phyloP scores from a whole-genome alignment of 2,329 filamentous ascomycete genomes.

The Fusarium fracticaudum region DNA sequence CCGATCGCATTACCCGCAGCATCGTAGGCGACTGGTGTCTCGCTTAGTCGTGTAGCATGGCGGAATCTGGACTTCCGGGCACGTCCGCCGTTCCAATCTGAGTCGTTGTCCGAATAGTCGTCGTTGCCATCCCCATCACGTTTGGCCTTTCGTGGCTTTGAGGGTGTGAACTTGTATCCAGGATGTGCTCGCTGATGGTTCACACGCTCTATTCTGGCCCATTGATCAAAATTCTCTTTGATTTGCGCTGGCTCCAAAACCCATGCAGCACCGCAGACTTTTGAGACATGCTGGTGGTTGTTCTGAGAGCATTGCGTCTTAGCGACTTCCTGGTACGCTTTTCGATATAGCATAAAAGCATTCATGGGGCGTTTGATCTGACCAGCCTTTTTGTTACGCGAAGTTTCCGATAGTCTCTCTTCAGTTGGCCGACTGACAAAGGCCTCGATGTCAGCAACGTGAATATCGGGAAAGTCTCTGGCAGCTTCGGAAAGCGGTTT shows the following conservation, averaged over 20 bases:
- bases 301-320: slow-evolving; percentile 84
- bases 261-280: slow-evolving; percentile 89
- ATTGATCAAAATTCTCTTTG: slow-evolving; percentile 78
- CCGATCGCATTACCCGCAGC: background rate
- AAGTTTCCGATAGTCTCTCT: slow-evolving; percentile 73
- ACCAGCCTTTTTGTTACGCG: slow-evolving; percentile 71
- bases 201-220: slow-evolving; percentile 81
- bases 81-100: slow-evolving; percentile 32
- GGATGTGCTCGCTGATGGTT: slow-evolving; percentile 90
- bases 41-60: slow-evolving; percentile 30
- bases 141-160: slow-evolving; percentile 65
- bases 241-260: slow-evolving; percentile 78
- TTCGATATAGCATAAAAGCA: slow-evolving; percentile 97
- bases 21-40: slow-evolving; percentile 30
- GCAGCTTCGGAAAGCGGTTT: slow-evolving; percentile 78
- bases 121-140: slow-evolving; percentile 46
- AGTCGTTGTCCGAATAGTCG: slow-evolving; percentile 35
- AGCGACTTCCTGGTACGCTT: slow-evolving; percentile 86
- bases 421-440: slow-evolving; percentile 80
- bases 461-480: slow-evolving; percentile 67
- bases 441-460: slow-evolving; percentile 79
- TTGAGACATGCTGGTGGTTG: slow-evolving; percentile 93
- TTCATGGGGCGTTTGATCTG: slow-evolving; percentile 96
- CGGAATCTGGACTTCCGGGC: slow-evolving; percentile 17
- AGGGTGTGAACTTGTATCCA: slow-evolving; percentile 92